Percentiles rank a stretch among this genome's conserved stretches.
Conservation (phyloP, 2,329 filamentous ascomycete genomes). For the Pestalotiopsis sp. region DNA sequence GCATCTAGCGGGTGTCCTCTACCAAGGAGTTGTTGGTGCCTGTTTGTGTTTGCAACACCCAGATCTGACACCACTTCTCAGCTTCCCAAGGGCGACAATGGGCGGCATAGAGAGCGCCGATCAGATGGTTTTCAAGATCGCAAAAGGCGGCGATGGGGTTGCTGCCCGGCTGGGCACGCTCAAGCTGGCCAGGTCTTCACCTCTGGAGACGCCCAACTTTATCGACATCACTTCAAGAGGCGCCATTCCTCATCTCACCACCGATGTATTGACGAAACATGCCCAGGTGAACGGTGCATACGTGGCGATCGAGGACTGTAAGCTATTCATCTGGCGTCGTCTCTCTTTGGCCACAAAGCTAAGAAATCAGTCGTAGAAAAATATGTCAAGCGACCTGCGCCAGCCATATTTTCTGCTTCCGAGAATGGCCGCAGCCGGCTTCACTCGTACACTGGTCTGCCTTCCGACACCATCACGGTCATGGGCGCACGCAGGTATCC, state of each 20-base stretch:
- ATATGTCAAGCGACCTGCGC: constrained; percentile 38
- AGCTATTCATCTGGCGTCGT: constrained; percentile 1
- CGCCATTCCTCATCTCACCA: constrained; percentile 82
- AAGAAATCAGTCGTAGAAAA: constrained; percentile 52
- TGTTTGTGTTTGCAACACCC: background rate
- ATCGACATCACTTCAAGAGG: constrained; percentile 81
- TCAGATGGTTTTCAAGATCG: constrained; percentile 40
- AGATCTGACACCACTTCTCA: background rate
- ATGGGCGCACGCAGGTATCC: constrained; percentile 78
- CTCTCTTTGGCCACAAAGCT: constrained; percentile 5
- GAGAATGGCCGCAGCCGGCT: constrained; percentile 52
- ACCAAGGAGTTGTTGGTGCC: background rate
- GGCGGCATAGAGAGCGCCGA: background rate
- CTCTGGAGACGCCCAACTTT: constrained; percentile 82
- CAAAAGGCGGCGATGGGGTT: constrained; percentile 41
- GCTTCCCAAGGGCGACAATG: background rate
- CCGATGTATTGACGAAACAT: constrained; percentile 72
- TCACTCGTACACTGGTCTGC: constrained; percentile 74
- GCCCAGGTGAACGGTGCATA: constrained; percentile 71
- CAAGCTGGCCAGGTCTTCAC: constrained; percentile 57
- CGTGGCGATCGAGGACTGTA: constrained; percentile 90
- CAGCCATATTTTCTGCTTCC: constrained; percentile 48
- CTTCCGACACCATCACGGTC: constrained; percentile 65
- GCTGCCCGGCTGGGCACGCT: constrained; percentile 69
- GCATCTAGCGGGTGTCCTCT: too few species aligned